A percentile compares a stretch with the other conserved stretches of the same genome.
phyloP scores from a whole-genome alignment of 2,329 filamentous ascomycete species.

The Paecilomyces dactylethromorphus region DNA sequence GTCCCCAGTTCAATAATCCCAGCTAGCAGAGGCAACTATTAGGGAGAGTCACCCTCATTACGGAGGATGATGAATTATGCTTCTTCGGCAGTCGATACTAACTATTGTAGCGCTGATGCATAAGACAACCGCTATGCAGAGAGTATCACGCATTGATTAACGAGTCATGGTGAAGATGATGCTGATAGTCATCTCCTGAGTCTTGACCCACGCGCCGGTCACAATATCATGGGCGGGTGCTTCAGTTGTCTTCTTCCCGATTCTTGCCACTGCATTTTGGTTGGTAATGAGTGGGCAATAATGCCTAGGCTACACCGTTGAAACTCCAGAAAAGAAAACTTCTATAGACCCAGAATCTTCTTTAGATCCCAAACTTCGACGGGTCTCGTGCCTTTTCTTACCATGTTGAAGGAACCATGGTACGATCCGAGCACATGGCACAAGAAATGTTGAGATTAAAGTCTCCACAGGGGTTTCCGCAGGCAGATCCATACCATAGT shows the following conservation, averaged over 20 bases:
- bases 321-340: neutral
- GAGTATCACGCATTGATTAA: neutral
- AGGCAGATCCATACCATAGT: neutral
- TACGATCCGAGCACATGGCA: neutral
- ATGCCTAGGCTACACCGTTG: neutral
- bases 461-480: neutral
- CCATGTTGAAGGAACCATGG: neutral
- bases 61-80: neutral
- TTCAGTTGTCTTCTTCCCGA: neutral
- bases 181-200: neutral
- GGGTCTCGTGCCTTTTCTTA: neutral
- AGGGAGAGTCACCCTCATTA: neutral
- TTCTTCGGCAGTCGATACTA: neutral
- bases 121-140: neutral
- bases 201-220: neutral
- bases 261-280: neutral
- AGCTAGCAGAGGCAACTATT: neutral
- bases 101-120: neutral
- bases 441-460: neutral
- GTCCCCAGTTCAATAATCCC: neutral
- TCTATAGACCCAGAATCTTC: neutral
- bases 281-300: neutral
- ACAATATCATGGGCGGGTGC: neutral
- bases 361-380: neutral
- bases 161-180: neutral